Evolutionary conservation across 176 grass and related monocot species (phyloP).

Genomic region (Puya raimondii): DNA sequence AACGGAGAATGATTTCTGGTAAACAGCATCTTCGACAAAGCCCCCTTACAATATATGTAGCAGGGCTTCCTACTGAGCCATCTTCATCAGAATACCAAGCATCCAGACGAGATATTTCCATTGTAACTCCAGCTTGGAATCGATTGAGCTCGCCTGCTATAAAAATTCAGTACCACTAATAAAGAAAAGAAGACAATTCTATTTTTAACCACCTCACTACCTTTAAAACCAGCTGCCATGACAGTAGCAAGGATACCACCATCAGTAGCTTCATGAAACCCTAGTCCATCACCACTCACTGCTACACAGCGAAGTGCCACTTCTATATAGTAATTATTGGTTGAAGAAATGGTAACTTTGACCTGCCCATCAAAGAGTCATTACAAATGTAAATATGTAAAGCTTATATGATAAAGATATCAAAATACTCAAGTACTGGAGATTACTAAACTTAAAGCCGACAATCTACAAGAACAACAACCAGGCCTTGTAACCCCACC

Average conservation of each 20-base stretch:
- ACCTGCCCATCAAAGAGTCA: conserved; percentile 39
- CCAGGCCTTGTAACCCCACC: too few relatives aligned
- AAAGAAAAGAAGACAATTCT: neutral
- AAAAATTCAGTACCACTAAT: conserved; percentile 9
- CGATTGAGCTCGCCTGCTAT: conserved; percentile 78
- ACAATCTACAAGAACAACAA: too few relatives aligned
- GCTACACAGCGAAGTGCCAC: conserved; percentile 65
- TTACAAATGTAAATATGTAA: too few relatives aligned
- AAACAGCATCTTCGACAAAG: conserved; percentile 82
- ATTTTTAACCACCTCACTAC: conserved; percentile 18
- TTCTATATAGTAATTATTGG: conserved; percentile 75
- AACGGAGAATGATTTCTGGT: conserved; percentile 81
- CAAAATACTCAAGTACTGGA: too few relatives aligned
- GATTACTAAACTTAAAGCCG: too few relatives aligned
- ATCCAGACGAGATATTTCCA: conserved; percentile 92
- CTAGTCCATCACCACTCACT: conserved; percentile 65
- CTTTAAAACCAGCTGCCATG: conserved; percentile 90
- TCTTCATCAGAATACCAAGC: conserved; percentile 80
- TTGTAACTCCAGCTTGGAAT: conserved; percentile 89
- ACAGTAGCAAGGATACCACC: conserved; percentile 85
- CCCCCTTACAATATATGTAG: conserved; percentile 69
- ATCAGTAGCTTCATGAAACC: conserved; percentile 74
- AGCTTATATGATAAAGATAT: too few relatives aligned
- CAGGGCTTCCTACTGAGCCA: conserved; percentile 43
- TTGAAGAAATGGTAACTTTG: conserved; percentile 48